A percentile compares a stretch with the other conserved stretches of the same genome.
Conservation (phyloP, 495 filamentous ascomycete species). For the Hyphodiscus hymeniophilus region DNA sequence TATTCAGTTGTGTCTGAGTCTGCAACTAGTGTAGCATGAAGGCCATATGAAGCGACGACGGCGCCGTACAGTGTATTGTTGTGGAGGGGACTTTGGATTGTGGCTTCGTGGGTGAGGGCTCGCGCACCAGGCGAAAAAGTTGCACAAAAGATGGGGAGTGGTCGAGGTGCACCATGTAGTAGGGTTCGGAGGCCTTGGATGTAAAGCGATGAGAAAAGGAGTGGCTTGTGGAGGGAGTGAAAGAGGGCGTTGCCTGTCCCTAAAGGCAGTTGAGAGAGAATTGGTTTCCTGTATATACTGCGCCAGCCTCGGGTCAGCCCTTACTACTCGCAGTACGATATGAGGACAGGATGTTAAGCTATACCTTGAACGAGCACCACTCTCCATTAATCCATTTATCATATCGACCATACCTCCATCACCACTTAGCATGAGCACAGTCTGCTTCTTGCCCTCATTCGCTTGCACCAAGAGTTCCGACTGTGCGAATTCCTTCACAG, state of each 20-base stretch:
- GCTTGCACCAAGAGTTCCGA: constrained; percentile 39
- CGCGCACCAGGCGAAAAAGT: constrained; percentile 59
- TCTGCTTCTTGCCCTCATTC: constrained; percentile 38
- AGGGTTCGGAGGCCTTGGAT: constrained; percentile 44
- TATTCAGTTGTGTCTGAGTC: constrained; percentile 77
- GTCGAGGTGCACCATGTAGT: constrained; percentile 38
- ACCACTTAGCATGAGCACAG: constrained; percentile 70
- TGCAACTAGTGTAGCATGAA: constrained; percentile 80
- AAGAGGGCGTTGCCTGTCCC: constrained; percentile 90
- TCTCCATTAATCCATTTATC: constrained; percentile 52
- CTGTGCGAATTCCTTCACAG: constrained; percentile 52
- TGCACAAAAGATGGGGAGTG: constrained; percentile 48
- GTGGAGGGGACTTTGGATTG: constrained; percentile 20
- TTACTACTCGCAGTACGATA: too few species aligned
- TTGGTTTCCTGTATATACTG: constrained; percentile 33
- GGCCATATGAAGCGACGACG: constrained; percentile 78
- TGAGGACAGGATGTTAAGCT: too few species aligned
- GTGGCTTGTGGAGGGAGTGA: constrained; percentile 47
- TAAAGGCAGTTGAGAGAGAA: constrained; percentile 59
- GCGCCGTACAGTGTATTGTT: constrained; percentile 52
- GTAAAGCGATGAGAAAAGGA: constrained; percentile 13
- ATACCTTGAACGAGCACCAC: constrained; percentile 10
- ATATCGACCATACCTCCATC: constrained; percentile 79
- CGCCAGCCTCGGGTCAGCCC: too few species aligned
- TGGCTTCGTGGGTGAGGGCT: constrained; percentile 36